Evolutionary conservation across 805 yeast species (phyloP).

Genomic region (Ogataea angusta): DNA sequence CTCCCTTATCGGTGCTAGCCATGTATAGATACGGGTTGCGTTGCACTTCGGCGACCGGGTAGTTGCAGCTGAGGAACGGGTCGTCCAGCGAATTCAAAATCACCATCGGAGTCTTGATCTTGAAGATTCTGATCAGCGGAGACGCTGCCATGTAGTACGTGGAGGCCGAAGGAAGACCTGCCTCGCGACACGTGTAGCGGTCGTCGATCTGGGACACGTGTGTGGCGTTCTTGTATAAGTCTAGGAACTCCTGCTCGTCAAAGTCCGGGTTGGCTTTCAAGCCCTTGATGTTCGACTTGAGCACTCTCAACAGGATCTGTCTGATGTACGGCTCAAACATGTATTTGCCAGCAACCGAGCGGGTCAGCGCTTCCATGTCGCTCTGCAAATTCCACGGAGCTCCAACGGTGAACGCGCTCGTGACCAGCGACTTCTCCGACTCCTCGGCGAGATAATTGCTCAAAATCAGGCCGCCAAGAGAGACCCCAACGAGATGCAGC

Average conservation of each 20-base stretch:
- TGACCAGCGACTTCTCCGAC: slow-evolving; percentile 46
- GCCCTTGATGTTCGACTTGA: slow-evolving; percentile 42
- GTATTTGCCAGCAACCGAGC: slow-evolving; percentile 37
- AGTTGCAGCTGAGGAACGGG: slow-evolving; percentile 55
- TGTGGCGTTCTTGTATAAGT: slow-evolving; percentile 35
- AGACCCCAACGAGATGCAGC: slow-evolving; percentile 64
- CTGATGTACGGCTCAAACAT: slow-evolving; percentile 42
- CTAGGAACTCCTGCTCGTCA: slow-evolving; percentile 26
- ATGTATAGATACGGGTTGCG: slow-evolving; percentile 58
- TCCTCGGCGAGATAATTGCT: slow-evolving; percentile 73
- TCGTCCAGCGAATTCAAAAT: slow-evolving; percentile 65
- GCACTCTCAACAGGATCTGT: slow-evolving; percentile 39
- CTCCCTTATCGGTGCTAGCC: slow-evolving; percentile 63
- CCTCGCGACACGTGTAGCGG: slow-evolving; percentile 54
- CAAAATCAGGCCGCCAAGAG: slow-evolving; percentile 67
- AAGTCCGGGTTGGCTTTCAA: slow-evolving; percentile 31
- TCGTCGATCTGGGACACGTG: slow-evolving; percentile 58
- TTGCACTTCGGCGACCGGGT: slow-evolving; percentile 48
- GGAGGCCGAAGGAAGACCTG: slow-evolving; percentile 59
- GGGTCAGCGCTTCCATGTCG: slow-evolving; percentile 43
- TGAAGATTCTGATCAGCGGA: slow-evolving; percentile 52
- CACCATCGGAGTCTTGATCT: slow-evolving; percentile 59
- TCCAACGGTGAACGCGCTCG: slow-evolving; percentile 58
- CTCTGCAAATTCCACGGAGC: slow-evolving; percentile 73
- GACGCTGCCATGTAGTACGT: slow-evolving; percentile 67